phyloP scores from a whole-genome alignment of 768 basidiomycete species.

The Lactarius psammicola region DNA sequence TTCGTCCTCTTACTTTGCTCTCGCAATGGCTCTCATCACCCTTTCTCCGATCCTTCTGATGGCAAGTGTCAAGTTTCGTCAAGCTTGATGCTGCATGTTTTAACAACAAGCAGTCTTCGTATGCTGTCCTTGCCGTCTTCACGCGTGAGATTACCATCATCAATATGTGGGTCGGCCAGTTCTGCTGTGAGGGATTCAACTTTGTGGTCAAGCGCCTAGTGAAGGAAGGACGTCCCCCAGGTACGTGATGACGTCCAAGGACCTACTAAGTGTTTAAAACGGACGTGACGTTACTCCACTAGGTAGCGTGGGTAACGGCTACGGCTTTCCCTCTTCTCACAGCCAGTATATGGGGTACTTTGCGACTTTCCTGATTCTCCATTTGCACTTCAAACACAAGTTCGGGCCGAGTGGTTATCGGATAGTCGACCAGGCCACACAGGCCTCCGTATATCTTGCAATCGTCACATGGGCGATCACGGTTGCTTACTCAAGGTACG shows the following conservation, averaged over 20 bases:
- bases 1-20: slow-evolving; percentile 33
- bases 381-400: slow-evolving; percentile 67
- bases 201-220: slow-evolving; percentile 63
- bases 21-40: slow-evolving; percentile 35
- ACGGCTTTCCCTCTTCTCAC: slow-evolving; percentile 87
- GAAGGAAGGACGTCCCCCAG: slow-evolving; percentile 64
- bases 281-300: slow-evolving; percentile 6
- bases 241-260: slow-evolving; percentile 41
- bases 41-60: slow-evolving; percentile 38
- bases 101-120: slow-evolving; percentile 56
- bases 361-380: slow-evolving; percentile 69
- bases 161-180: slow-evolving; percentile 81
- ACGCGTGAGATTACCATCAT: slow-evolving; percentile 79
- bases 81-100: background rate
- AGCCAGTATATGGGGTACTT: slow-evolving; percentile 93
- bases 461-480: slow-evolving; percentile 55
- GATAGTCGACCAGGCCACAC: slow-evolving; percentile 53
- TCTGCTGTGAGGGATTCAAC: slow-evolving; percentile 69
- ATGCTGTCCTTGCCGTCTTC: slow-evolving; percentile 69
- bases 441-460: slow-evolving; percentile 46
- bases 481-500: slow-evolving; percentile 80
- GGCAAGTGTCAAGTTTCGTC: slow-evolving; percentile 21
- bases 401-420: slow-evolving; percentile 53
- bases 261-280: slow-evolving; percentile 4
- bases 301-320: slow-evolving; percentile 66